Evolutionary conservation across 495 filamentous ascomycete genomes (phyloP).

Genomic region (Echria macrotheca): DNA sequence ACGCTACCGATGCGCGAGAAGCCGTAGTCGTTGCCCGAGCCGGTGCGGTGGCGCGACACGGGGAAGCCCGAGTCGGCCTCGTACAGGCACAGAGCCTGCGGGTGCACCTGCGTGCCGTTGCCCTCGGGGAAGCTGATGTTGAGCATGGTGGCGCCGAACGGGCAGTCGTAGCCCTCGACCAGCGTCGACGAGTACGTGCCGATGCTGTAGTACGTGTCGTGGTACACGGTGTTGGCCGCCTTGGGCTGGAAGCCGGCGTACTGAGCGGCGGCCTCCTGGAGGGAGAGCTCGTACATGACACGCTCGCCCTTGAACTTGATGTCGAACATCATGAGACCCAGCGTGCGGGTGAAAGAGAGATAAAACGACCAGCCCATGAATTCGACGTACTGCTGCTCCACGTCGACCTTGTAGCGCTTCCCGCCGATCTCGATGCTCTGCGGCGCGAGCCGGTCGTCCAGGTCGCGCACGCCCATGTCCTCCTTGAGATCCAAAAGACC

Average conservation of each 20-base stretch:
- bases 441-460: constrained; percentile 37
- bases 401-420: constrained; percentile 41
- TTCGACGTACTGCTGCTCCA: constrained; percentile 44
- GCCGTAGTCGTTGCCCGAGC: constrained; percentile 26
- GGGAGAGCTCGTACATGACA: constrained; percentile 50
- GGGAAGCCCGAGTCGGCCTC: constrained; percentile 46
- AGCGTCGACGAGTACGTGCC: constrained; percentile 40
- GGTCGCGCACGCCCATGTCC: constrained; percentile 31
- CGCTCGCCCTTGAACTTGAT: constrained; percentile 51
- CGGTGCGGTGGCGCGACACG: constrained; percentile 40
- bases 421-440: constrained; percentile 32
- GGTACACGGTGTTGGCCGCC: constrained; percentile 36
- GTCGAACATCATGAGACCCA: constrained; percentile 45
- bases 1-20: constrained; percentile 36
- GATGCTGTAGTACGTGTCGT: constrained; percentile 44
- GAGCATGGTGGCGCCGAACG: constrained; percentile 43
- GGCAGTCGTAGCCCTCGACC: constrained; percentile 51
- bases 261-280: constrained; percentile 51
- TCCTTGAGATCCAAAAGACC: constrained; percentile 30
- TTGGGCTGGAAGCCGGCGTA: constrained; percentile 50
- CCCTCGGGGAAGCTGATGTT: constrained; percentile 33
- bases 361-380: constrained; percentile 55
- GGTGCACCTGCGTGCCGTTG: constrained; percentile 30
- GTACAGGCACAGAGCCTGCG: constrained; percentile 47
- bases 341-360: constrained; percentile 38